These are phyloP conservation scores for Pythium phragmitis DNA, from an alignment of 352 stramenopile genomes.

Conservation along the genomic window DNA sequence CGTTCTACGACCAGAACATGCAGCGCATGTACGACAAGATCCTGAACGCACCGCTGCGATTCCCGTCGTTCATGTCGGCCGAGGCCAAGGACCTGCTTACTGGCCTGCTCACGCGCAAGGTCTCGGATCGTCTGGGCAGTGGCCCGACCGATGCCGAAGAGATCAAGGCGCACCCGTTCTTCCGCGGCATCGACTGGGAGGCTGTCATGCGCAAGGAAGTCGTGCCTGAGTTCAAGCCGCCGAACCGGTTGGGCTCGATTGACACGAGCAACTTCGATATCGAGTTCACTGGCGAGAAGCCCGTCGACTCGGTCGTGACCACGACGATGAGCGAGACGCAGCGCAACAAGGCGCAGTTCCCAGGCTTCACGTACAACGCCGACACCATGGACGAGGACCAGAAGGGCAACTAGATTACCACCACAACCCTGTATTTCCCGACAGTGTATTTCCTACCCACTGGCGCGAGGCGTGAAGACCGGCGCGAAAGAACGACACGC, in stretches of 20 bases:
- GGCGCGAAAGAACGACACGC: not conserved
- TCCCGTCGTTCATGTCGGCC: constrained; percentile 90
- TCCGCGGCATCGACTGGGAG: constrained; percentile 92
- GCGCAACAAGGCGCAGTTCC: constrained; percentile 90
- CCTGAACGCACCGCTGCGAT: constrained; percentile 86
- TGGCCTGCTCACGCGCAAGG: constrained; percentile 85
- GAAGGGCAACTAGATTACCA: constrained; percentile 65
- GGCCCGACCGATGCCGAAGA: constrained; percentile 87
- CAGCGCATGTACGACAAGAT: constrained; percentile 96
- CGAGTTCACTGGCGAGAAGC: constrained; percentile 92
- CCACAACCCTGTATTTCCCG: constrained; percentile 12
- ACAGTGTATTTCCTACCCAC: constrained; percentile 14
- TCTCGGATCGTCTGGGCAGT: constrained; percentile 84
- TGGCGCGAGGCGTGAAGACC: constrained; percentile 7
- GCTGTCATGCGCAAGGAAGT: constrained; percentile 86
- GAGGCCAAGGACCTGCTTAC: constrained; percentile 87
- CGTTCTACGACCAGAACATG: constrained; percentile 95
- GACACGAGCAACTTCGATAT: constrained; percentile 95
- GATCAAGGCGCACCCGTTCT: constrained; percentile 93
- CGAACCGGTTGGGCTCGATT: constrained; percentile 84
- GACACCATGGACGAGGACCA: constrained; percentile 87
- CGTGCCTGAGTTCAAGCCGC: constrained; percentile 90
- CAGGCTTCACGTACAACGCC: constrained; percentile 89
- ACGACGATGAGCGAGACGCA: constrained; percentile 89
- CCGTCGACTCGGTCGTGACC: constrained; percentile 90